phyloP scores from a whole-genome alignment of 495 filamentous ascomycete species.

The Lasiosphaeris hirsuta region DNA sequence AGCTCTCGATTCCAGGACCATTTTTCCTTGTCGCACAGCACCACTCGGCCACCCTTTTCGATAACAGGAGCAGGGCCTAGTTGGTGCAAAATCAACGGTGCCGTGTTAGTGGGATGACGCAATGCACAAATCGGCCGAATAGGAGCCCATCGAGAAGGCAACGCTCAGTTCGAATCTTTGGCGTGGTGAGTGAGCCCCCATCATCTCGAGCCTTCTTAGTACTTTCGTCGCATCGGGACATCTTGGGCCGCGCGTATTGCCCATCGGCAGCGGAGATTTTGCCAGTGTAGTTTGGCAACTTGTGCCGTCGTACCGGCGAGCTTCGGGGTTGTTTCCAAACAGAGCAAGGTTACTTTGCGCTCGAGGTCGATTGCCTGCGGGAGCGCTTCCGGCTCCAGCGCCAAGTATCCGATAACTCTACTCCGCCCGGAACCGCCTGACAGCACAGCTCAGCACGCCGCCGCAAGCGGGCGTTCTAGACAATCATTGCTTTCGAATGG shows the following conservation, averaged over 20 bases:
- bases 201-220: no score
- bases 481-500: no score
- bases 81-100: no score
- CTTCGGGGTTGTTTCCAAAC: slow-evolving; percentile 9
- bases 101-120: background rate
- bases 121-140: background rate
- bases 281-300: background rate
- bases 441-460: no score
- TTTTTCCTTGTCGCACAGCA: background rate
- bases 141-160: background rate
- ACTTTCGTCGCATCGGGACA: no score
- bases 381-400: no score
- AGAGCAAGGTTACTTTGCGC: background rate
- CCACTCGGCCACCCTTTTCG: background rate
- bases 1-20: slow-evolving; percentile 5
- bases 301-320: slow-evolving; percentile 6
- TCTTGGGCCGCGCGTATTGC: background rate
- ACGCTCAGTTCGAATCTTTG: no score
- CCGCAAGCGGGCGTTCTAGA: no score
- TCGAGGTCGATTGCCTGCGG: no score
- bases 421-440: no score
- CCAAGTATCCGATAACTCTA: no score
- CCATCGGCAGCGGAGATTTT: background rate
- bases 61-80: background rate
- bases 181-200: no score